Evolutionary conservation across 1,139 yeast species (phyloP), one percentile per base, ranked within the genome.

Genomic region (Dujonia santamariae): DNA sequence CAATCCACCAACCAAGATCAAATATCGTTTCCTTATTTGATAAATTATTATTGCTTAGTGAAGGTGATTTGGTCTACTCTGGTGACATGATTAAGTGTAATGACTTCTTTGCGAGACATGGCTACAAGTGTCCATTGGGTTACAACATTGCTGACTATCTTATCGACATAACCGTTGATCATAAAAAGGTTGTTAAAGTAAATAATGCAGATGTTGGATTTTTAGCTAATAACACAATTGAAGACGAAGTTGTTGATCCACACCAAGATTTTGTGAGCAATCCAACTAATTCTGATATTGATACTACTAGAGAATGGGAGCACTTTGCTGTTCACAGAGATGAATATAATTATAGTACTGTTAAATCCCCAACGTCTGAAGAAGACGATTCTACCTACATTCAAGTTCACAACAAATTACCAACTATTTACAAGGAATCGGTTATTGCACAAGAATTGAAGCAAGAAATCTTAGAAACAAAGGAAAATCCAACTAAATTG

Each of bases 1-100:
- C 98, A 0, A 92, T 92, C 44, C 98, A 92, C 61, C 98, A 92
- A 54, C 98, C 98, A n/a, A 75, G 98, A 53, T 86, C 96, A 41
- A 92, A 92, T 50, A 90, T 92, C 53, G 97, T 92, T 19, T 80
- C 96, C 0, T 63, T 87, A 37, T 92, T 92, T 60, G 97, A 90
- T 54, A 82, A 83, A 45, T 69, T 92, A 36, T 59, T 92, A 2
- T 63, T 92, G 33, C 68, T 92, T 36, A 85, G 96, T 26, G 83
- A 83, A 43, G 98, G 98, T 40, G 80, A 80, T 46, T 64, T 87
- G 54, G 82, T 90, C 1, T 92, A 85, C 53, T 85, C 96, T 0
- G 98, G 98, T 12, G 85, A 81, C 15, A 78, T 81, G 76, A 65
- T 73, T 19, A 72, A 74, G 37, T 78, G 87, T 41, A 75, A 78